Percentiles rank a stretch among this genome's conserved stretches.
These are phyloP conservation scores for Phytophthora aleatoria DNA, from an alignment of 352 stramenopile species.

Conservation along the genomic window DNA sequence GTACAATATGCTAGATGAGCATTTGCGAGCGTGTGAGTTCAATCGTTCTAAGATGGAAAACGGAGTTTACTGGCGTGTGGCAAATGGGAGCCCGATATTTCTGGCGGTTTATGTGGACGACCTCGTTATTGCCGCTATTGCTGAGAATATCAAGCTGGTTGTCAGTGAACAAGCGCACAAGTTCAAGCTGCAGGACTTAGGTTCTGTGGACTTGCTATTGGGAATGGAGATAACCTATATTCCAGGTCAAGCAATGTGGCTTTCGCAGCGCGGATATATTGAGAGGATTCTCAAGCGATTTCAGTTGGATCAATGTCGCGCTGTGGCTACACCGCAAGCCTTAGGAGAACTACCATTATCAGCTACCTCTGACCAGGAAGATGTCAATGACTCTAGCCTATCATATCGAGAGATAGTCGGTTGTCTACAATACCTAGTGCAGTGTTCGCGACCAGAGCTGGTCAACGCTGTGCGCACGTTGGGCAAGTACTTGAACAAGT, in stretches of 20 bases:
- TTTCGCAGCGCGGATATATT: conserved; percentile 5
- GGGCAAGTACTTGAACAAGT: neutral
- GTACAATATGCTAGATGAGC: neutral
- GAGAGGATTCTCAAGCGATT: neutral
- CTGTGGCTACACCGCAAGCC: neutral
- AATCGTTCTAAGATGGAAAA: neutral
- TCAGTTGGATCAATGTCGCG: neutral
- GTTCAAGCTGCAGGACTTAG: conserved; percentile 18
- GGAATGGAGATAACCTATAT: conserved; percentile 1
- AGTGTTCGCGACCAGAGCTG: neutral
- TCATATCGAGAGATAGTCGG: neutral
- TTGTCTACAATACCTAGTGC: neutral
- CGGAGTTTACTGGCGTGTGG: neutral
- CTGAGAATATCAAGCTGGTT: neutral
- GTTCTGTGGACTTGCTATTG: neutral
- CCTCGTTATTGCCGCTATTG: conserved; percentile 7
- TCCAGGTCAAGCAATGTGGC: neutral
- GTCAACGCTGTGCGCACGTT: neutral
- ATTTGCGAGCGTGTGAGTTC: neutral
- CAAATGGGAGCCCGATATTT: neutral
- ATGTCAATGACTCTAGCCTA: neutral
- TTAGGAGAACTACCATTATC: neutral
- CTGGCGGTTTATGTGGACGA: conserved; percentile 3
- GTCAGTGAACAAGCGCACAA: conserved; percentile 2
- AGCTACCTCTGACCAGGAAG: neutral